Evolutionary conservation across 768 basidiomycete species (phyloP).

Genomic region (Mycena haematopus): DNA sequence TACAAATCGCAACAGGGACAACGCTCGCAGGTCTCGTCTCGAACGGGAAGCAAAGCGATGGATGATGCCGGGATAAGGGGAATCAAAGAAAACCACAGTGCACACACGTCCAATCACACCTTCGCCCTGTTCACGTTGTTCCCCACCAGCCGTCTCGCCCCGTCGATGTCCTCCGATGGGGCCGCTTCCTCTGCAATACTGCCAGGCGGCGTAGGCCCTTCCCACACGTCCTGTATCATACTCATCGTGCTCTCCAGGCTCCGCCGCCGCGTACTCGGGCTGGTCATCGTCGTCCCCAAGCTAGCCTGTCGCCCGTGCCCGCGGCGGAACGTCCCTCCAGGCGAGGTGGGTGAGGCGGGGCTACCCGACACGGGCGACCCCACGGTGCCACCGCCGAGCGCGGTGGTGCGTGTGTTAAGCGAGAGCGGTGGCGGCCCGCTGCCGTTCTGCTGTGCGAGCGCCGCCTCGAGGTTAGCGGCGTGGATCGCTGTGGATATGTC

Average conservation of each 20-base stretch:
- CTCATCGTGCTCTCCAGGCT: conserved; percentile 95
- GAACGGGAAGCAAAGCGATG: background rate
- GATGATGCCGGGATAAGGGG: background rate
- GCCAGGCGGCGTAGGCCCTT: conserved; percentile 58
- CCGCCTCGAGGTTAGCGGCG: conserved; percentile 50
- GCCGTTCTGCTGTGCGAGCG: conserved; percentile 36
- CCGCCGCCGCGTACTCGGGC: conserved; percentile 89
- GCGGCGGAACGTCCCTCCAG: conserved; percentile 59
- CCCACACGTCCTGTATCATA: conserved; percentile 91
- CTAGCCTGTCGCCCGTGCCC: conserved; percentile 81
- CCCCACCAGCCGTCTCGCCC: background rate
- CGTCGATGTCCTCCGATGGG: conserved; percentile 19
- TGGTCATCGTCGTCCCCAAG: conserved; percentile 94
- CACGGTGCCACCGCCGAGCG: conserved; percentile 18
- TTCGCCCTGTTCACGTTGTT: background rate
- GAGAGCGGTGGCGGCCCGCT: conserved; percentile 27
- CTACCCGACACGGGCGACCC: background rate
- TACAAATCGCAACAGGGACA: conserved; percentile 4
- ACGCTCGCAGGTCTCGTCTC: conserved; percentile 10
- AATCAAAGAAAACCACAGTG: background rate
- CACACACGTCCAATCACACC: too few species aligned
- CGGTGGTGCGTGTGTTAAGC: background rate
- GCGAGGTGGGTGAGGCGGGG: conserved; percentile 8
- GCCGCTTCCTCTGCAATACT: conserved; percentile 10
- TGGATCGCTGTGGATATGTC: conserved; percentile 52